A percentile compares a stretch with the other conserved stretches of the same genome.
These are phyloP conservation scores for Heliosperma pusillum DNA, from an alignment of 148 eudicot genomes.

Conservation along the genomic window DNA sequence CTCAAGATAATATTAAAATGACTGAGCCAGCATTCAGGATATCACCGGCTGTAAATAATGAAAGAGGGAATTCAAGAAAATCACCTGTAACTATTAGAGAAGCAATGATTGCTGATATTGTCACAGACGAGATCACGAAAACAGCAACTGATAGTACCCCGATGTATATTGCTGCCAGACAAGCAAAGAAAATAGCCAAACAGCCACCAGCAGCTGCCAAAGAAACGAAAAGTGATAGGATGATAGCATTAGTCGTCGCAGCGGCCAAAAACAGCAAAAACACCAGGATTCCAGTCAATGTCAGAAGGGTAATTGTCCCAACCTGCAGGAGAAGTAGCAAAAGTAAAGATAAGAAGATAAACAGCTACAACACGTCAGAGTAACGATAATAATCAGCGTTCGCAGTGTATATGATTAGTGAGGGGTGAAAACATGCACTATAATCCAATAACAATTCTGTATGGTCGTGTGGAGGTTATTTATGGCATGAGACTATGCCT, in stretches of 20 bases:
- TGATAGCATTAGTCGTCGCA: constrained; percentile 69
- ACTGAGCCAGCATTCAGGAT: neutral
- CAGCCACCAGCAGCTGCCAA: constrained; percentile 83
- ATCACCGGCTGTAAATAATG: neutral
- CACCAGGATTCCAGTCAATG: constrained; percentile 54
- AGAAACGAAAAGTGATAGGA: constrained; percentile 69
- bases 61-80: neutral
- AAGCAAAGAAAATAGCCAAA: constrained; percentile 86
- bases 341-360: neutral
- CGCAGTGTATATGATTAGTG: neutral
- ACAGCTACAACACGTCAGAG: neutral
- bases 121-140: constrained; percentile 61
- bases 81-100: constrained; percentile 58
- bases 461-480: too few species aligned
- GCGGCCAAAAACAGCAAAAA: constrained; percentile 71
- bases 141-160: constrained; percentile 65
- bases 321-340: constrained; percentile 44
- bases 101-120: constrained; percentile 53
- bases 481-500: too few species aligned
- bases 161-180: constrained; percentile 55
- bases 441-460: neutral
- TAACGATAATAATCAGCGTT: neutral
- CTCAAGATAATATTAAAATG: too few species aligned
- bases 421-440: neutral
- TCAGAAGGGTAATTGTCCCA: constrained; percentile 59